Base-by-base conservation (phyloP, 2,329 filamentous ascomycete genomes). In the Fusarium xyrophilum region DNA sequence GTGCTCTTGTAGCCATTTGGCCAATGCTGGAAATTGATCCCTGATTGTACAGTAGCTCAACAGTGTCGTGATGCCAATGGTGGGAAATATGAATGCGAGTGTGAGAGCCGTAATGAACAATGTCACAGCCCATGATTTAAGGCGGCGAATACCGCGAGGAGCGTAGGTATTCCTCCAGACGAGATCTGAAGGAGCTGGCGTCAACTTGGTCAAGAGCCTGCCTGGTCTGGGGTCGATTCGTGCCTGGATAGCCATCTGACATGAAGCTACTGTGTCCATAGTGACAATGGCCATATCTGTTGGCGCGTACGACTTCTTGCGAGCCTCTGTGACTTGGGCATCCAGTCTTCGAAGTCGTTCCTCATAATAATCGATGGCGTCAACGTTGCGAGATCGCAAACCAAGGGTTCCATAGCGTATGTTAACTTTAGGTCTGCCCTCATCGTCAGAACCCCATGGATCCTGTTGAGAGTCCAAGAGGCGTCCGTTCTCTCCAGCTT, bases 171-270 rank as follows among this genome's bases (percentile, higher is more conserved):
- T 97, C 67, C 85, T 86, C 96, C 96, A 99, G 14, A 98, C 88
- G n/a, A 99, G 89, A 76, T 98, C 95, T 0, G 92, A 89, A 0
- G 96, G 96, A 4, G 95, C 89, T 0, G 96, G 96, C 5, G 95
- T 94, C 30, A 91, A 86, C 63, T 93, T 94, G 12, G 95, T 94
- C 56, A 97, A 83, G 9, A 99, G 85, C 63, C 92, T 91, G 60
- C 94, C 90, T 0, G 96, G 96, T 14, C 92, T 90, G 6, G 96
- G 93, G 75, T 98, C 95, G 55, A 99, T 88, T 14, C 97, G 90
- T 7, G 96, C 94, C 79, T 99, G 96, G 43, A 97, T 93, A 27
- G 94, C 93, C 93, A 98, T 97, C 81, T 99, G 96, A 71, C 88
- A 90, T 33, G 94, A 91, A 17, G 94, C 92, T 51, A 97, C 96